Conservation (phyloP, 768 basidiomycete genomes). For the Mycena indigotica region DNA sequence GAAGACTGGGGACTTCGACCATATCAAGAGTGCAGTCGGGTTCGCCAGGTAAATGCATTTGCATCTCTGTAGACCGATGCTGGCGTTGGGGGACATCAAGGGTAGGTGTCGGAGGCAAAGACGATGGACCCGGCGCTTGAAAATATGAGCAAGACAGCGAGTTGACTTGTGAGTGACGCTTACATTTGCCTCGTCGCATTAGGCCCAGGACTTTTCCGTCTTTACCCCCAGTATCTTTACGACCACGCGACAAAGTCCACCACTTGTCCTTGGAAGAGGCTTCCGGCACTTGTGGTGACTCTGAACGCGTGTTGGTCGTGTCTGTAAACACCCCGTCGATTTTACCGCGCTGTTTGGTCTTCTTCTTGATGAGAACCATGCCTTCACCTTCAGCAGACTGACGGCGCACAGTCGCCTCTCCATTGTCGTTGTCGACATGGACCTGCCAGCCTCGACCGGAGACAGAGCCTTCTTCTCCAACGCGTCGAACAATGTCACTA, state of each 20-base stretch:
- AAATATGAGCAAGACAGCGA: neutral
- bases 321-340: conserved; percentile 45
- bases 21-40: conserved; percentile 22
- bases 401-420: conserved; percentile 65
- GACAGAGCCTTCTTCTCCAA: conserved; percentile 36
- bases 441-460: conserved; percentile 67
- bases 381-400: conserved; percentile 11
- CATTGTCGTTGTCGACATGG: conserved; percentile 63
- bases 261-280: conserved; percentile 59
- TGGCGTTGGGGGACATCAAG: neutral
- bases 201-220: conserved; percentile 32
- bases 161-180: conserved; percentile 15
- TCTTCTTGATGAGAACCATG: conserved; percentile 50
- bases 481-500: conserved; percentile 60
- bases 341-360: conserved; percentile 51
- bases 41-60: neutral
- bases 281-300: conserved; percentile 34
- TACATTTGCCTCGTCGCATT: conserved; percentile 46
- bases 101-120: conserved; percentile 6
- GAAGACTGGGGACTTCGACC: conserved; percentile 21
- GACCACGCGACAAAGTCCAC: conserved; percentile 80
- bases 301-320: conserved; percentile 33
- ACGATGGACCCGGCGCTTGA: conserved; percentile 13
- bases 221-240: conserved; percentile 74
- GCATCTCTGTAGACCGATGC: neutral